Conservation (phyloP, 441 rosid genomes). For the Jatropha podagrica region DNA sequence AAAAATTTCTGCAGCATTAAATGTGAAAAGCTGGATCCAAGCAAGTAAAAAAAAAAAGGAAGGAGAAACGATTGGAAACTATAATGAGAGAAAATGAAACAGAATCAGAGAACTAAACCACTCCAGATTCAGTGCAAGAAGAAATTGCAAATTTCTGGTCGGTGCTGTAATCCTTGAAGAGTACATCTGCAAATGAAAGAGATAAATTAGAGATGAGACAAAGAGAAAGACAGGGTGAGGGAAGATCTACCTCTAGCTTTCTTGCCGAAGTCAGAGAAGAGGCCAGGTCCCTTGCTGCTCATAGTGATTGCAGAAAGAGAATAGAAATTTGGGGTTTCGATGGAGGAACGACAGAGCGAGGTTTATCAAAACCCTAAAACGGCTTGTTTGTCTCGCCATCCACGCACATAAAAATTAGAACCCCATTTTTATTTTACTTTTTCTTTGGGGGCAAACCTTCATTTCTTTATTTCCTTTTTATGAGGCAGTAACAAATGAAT, state of each 20-base stretch:
- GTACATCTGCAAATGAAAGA: constrained; percentile 32
- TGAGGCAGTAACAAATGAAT: no score
- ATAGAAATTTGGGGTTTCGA: neutral
- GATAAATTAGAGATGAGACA: neutral
- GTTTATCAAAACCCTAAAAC: neutral
- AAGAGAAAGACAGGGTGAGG: neutral
- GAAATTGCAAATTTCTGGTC: constrained; percentile 36
- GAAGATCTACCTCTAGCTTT: constrained; percentile 34
- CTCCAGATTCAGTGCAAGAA: constrained; percentile 27
- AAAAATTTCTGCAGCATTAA: neutral
- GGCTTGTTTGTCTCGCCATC: neutral
- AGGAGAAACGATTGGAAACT: neutral
- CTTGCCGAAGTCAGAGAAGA: constrained; percentile 44
- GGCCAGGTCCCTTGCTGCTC: constrained; percentile 33
- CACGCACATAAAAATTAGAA: neutral
- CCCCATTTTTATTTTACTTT: no score
- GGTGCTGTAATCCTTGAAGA: constrained; percentile 35
- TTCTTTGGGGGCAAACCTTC: no score
- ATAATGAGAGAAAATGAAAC: neutral
- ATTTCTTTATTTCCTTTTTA: no score
- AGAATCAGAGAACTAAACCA: constrained; percentile 26
- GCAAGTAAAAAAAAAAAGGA: neutral
- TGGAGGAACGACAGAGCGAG: neutral
- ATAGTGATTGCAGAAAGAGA: neutral
- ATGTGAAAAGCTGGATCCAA: constrained; percentile 8